phyloP scores from a whole-genome alignment of 2,329 filamentous ascomycete species.

The Mycosphaerella sp. region DNA sequence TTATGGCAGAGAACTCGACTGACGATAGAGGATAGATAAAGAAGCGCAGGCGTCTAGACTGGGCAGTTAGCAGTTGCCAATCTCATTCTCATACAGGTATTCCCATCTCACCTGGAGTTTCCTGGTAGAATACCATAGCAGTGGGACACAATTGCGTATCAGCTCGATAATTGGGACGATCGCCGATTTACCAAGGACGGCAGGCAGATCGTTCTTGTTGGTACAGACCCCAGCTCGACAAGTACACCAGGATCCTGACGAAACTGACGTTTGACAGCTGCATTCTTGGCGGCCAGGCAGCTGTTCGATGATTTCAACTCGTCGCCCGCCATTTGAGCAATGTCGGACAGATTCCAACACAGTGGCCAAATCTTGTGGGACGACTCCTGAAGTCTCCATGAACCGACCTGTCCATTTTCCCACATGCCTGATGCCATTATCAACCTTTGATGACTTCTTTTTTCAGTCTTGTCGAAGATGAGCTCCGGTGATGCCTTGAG shows the following conservation, averaged over 20 bases:
- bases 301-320: neutral
- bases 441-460: neutral
- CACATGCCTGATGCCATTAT: neutral
- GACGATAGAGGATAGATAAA: conserved; percentile 6
- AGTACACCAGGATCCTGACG: neutral
- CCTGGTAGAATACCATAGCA: neutral
- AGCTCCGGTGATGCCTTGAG: neutral
- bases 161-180: neutral
- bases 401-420: neutral
- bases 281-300: neutral
- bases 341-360: neutral
- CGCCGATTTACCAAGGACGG: neutral
- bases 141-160: neutral
- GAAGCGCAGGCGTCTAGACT: neutral
- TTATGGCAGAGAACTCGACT: conserved; percentile 4
- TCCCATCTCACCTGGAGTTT: neutral
- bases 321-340: neutral
- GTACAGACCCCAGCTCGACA: neutral
- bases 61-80: conserved; percentile 1
- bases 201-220: neutral
- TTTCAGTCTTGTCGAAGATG: neutral
- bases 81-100: neutral
- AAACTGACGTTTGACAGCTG: neutral
- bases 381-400: neutral
- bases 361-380: neutral